Percentiles rank a stretch among this genome's conserved stretches.
These are phyloP conservation scores for Fraxinus floribunda DNA, from an alignment of 305 asterid species.

Conservation along the genomic window DNA sequence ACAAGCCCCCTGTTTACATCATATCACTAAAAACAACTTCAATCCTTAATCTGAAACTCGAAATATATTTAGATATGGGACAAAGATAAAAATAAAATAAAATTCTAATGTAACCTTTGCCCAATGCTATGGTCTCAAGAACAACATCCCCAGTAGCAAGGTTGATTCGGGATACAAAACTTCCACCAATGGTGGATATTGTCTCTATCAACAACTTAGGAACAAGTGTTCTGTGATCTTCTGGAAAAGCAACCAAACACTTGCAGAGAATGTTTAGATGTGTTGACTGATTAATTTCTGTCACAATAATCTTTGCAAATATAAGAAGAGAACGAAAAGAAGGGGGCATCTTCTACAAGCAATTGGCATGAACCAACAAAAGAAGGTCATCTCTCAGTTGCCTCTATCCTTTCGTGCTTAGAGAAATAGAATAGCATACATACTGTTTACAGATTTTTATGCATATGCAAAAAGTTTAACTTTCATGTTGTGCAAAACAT, in stretches of 20 bases:
- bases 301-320: neutral
- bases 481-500: neutral
- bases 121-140: conserved; percentile 90
- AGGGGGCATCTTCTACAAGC: neutral
- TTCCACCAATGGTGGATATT: conserved; percentile 64
- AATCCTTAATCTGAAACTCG: neutral
- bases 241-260: conserved; percentile 92
- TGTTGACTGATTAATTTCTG: conserved; percentile 15
- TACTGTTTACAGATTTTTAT: no score
- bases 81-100: neutral
- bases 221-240: conserved; percentile 79
- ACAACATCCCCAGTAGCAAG: conserved; percentile 87
- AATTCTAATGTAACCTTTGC: conserved; percentile 18
- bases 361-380: neutral
- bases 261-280: conserved; percentile 38
- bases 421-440: no score
- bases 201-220: conserved; percentile 79
- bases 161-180: conserved; percentile 80
- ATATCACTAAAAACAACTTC: neutral
- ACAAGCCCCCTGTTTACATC: conserved; percentile 5
- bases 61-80: conserved; percentile 9
- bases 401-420: neutral
- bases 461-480: no score
- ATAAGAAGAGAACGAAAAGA: neutral
- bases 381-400: neutral